Evolutionary conservation across 164 flowering plant species (phyloP).

Genomic region (Nelumbo lutea): DNA sequence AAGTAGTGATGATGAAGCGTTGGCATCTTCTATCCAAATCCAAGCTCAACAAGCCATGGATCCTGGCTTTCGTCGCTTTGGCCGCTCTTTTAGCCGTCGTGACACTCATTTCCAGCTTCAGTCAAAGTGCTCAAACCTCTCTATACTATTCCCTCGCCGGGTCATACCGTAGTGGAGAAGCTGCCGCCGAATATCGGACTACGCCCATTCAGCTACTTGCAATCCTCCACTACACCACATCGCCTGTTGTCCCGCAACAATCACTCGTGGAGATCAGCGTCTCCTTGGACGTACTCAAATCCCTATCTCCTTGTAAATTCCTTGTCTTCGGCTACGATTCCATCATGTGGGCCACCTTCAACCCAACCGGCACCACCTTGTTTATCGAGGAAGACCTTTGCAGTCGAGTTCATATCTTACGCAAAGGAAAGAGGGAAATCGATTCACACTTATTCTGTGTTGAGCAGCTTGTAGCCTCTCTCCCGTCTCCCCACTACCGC

Average conservation of each 20-base stretch:
- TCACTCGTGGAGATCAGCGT: constrained; percentile 23
- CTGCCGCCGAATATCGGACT: not conserved
- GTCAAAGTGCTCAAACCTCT: constrained; percentile 7
- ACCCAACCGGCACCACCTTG: constrained; percentile 32
- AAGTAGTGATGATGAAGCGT: too few relatives aligned
- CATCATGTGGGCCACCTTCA: constrained; percentile 42
- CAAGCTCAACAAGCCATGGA: constrained; percentile 14
- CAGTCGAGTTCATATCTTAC: too few relatives aligned
- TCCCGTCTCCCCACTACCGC: too few relatives aligned
- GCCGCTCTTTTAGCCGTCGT: constrained; percentile 19
- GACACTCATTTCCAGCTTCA: constrained; percentile 14
- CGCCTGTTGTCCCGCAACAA: constrained; percentile 28
- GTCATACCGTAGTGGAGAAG: not conserved
- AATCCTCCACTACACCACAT: constrained; percentile 40
- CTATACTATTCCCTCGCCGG: constrained; percentile 7
- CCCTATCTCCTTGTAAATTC: constrained; percentile 33
- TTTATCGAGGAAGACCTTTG: constrained; percentile 59
- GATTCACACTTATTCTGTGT: too few relatives aligned
- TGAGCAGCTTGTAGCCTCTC: too few relatives aligned
- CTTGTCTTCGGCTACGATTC: constrained; percentile 45
- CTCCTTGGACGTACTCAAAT: constrained; percentile 26
- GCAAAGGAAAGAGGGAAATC: too few relatives aligned
- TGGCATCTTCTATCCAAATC: too few relatives aligned
- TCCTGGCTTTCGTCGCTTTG: constrained; percentile 11
- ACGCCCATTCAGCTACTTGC: constrained; percentile 15